Percentiles rank a stretch among this genome's conserved stretches.
Conservation (phyloP, 768 basidiomycete species). For the Leccinum pellstonianum region DNA sequence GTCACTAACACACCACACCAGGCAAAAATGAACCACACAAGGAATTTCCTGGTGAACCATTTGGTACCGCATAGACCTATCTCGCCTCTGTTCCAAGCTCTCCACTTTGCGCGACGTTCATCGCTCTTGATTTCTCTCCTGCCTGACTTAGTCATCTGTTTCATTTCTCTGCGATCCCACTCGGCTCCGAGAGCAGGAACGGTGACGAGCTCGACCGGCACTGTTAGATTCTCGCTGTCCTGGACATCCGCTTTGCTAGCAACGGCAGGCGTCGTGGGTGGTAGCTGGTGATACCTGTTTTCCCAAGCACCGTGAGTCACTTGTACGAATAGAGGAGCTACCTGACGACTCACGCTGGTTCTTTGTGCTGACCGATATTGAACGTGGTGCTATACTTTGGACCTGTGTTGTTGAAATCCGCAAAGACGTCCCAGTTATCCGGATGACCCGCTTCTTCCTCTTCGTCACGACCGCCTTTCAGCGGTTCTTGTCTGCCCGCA, state of each 20-base stretch:
- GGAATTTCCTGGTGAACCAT: slow-evolving; percentile 70
- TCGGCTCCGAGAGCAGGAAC: slow-evolving; percentile 90
- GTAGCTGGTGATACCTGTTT: slow-evolving; percentile 46
- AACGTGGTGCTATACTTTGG: slow-evolving; percentile 73
- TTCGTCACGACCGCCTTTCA: slow-evolving; percentile 78
- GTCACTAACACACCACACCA: slow-evolving; percentile 52
- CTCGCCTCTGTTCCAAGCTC: slow-evolving; percentile 75
- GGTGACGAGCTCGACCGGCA: slow-evolving; percentile 75
- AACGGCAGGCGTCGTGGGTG: slow-evolving; percentile 24
- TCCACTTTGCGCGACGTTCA: slow-evolving; percentile 58
- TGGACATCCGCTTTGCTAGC: slow-evolving; percentile 37
- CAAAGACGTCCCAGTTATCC: slow-evolving; percentile 75
- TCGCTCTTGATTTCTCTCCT: slow-evolving; percentile 61
- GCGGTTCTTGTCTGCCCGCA: slow-evolving; percentile 68
- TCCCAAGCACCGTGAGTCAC: slow-evolving; percentile 6
- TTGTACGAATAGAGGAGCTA: background rate
- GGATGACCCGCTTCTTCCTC: slow-evolving; percentile 46
- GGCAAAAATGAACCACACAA: slow-evolving; percentile 69
- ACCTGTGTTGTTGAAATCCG: slow-evolving; percentile 87
- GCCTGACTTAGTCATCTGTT: slow-evolving; percentile 70
- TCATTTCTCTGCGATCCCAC: slow-evolving; percentile 80
- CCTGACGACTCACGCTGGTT: slow-evolving; percentile 44
- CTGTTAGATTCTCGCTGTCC: slow-evolving; percentile 27
- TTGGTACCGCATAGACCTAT: slow-evolving; percentile 71
- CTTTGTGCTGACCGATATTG: slow-evolving; percentile 38